Evolutionary conservation across 169 alveolate genomes (phyloP), one percentile per base, ranked within the genome.

Genomic region (Eimeria brunetti): DNA sequence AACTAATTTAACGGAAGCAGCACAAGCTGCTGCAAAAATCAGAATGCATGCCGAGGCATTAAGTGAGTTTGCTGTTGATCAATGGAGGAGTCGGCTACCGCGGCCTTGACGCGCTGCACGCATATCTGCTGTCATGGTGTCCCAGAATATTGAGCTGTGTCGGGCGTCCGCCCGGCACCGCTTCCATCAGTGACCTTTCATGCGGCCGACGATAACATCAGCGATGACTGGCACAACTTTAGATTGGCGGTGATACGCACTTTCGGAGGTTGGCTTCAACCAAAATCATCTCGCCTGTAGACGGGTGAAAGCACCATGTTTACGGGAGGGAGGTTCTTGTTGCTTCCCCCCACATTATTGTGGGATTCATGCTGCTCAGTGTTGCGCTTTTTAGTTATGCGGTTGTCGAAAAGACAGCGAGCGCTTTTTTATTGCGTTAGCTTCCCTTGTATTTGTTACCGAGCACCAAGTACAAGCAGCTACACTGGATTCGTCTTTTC

Each of bases 1-100:
- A 46, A 27, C 46, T 18, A 78, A 18, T 46, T 46, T 78, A 27
- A 49, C 88, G 44, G 88, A 78, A 44, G 88, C 88, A 46, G 88
- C 44, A 46, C 33, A 78, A 49, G 62, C 88, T 24, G 88, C 88
- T 9, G 88, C 67, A 49, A 78, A 44, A 6, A 16, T 78, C 46
- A 44, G 44, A 44, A 44, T 24, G 67, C 62, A 44, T 49, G 88
- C 67, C n/a, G 62, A 41, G 12, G 88, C 67, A 46, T 27, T 78
- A 46, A 49, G 11, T 41, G 88, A 78, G 41, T 46, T 78, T 44
- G 67, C 62, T n/a, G 9, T 22, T 27, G 41, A 27, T 49, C 67
- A 22, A 8, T 30, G 62, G 88, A 78, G 53, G 6, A 20, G 49
- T n/a, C n/a, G 58, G 41, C 44, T 49, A 44, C 44, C 41, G 20